Percentiles rank a stretch among this genome's conserved stretches.
These are phyloP conservation scores for Styphnolobium japonicum DNA, from an alignment of 306 rosid genomes.

Conservation along the genomic window DNA sequence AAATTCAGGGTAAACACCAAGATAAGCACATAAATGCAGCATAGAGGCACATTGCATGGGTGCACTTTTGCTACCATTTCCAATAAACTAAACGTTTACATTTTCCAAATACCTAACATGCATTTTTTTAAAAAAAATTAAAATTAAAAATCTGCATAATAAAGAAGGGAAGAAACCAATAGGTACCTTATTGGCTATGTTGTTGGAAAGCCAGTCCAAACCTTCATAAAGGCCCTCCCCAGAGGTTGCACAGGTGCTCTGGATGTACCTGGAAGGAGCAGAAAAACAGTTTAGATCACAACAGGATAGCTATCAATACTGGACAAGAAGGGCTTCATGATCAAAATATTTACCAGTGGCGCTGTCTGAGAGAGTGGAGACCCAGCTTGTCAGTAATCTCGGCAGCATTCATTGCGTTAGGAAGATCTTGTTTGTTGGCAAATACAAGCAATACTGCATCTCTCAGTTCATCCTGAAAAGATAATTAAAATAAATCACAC, in stretches of 20 bases:
- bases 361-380: slow-evolving; percentile 87
- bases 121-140: neutral
- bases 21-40: neutral
- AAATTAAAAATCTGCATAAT: neutral
- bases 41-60: neutral
- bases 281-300: slow-evolving; percentile 13
- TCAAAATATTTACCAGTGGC: slow-evolving; percentile 61
- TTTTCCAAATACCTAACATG: neutral
- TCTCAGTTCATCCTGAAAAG: slow-evolving; percentile 71
- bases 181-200: slow-evolving; percentile 79
- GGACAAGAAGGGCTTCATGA: neutral
- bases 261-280: slow-evolving; percentile 68
- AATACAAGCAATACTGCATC: slow-evolving; percentile 87
- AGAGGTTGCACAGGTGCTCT: slow-evolving; percentile 89
- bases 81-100: neutral
- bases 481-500: neutral
- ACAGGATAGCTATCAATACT: neutral
- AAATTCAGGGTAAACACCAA: neutral
- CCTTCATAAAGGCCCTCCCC: slow-evolving; percentile 92
- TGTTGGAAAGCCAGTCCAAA: slow-evolving; percentile 91
- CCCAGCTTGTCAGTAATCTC: slow-evolving; percentile 92
- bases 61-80: neutral
- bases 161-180: neutral
- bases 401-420: slow-evolving; percentile 91
- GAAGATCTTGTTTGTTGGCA: slow-evolving; percentile 93